Evolutionary conservation across 805 yeast species (phyloP), one percentile per base, ranked within the genome.

Genomic region (Phaffomyces opuntiae): DNA sequence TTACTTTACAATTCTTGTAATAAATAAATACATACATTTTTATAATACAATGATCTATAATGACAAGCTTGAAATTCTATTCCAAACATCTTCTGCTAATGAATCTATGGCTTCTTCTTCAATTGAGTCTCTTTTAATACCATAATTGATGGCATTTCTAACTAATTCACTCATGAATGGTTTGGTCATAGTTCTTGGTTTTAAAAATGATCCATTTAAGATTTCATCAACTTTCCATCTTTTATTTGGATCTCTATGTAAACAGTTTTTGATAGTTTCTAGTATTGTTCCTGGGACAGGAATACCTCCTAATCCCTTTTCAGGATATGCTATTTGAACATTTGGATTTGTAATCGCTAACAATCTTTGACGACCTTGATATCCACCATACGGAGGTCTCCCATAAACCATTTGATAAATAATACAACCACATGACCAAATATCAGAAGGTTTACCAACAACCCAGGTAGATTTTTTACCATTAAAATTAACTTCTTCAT

Each of bases 401-500:
- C 96, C 96, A 56, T 93, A 95, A 9, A 90, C 77, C 96, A 93
- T 88, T 63, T 93, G 98, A 64, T 89, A 91, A 1, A 93, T 70
- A 4, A 93, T 91, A 62, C 98, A 89, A 0, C 99, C 99, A 65
- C 96, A 86, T 19, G 98, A 89, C 99, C 99, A 93, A 14, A 93
- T 81, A 66, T 93, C 99, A 2, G 97, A 85, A 0, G 98, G 96
- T 56, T 82, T 83, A 1, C 98, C 97, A 11, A 90, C 95, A 62
- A 79, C 86, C 91, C 78, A 72, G 26, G 65, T 64, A 31, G 59
- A 59, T 38, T 56, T 60, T 16, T 59, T 51, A 16, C 62, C 56
- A 29, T 14, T 8, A 7, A 14, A 32, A 14, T n/a, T n/a, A 32
- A 14, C 16, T 14, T 32, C 16, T 13, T 17, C 24, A 35, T 35